Base-by-base conservation (phyloP, 192 early-diverging fungal species). In the Kickxella alabastrina region DNA sequence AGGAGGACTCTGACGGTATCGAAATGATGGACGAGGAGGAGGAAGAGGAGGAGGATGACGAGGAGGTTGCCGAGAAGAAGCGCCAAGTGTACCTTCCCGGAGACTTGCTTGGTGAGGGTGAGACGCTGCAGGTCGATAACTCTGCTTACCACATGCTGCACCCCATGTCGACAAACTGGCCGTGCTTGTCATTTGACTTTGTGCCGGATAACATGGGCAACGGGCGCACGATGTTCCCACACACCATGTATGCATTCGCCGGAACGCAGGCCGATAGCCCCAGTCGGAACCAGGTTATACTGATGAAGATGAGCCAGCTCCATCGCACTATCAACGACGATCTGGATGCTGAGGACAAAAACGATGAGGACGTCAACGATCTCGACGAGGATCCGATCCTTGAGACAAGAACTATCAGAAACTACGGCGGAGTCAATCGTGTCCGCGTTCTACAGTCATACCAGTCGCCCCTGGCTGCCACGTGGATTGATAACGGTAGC, bases 141-240 rank as follows among this genome's bases (percentile, higher is more conserved):
- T 86, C 83, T 13, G 88, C 90, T 0, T 99, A 99, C 75, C 89
- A 92, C 52, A 97, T 99, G 97, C 83, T 99, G 49, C 95, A 99
- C 77, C 79, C 79, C 18, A 81, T 99, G 80, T 79, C 89, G 37
- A 88, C 91, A 24, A 83, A 92, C 62, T 94, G 93, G 90, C 97
- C 97, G 23, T 96, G 93, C 64, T 82, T 99, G 41, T 91, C 87
- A 67, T 99, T 99, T 56, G 97, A 99, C 65, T 80, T 99, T 58
- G 75, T 99, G 42, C 79, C 83, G 17, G 93, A 97, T 65, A 84
- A 83, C 31, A 72, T 96, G 28, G 96, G 93, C 6, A 74, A 69
- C 22, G 81, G 82, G 49, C 77, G 94, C 46, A 85, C 80, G 31
- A 81, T 78, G 68, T 99, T 90, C 67, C 96, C 96, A 32, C 85